These are phyloP conservation scores for Kandelia obovata DNA, from an alignment of 345 rosid genomes.

Conservation along the genomic window DNA sequence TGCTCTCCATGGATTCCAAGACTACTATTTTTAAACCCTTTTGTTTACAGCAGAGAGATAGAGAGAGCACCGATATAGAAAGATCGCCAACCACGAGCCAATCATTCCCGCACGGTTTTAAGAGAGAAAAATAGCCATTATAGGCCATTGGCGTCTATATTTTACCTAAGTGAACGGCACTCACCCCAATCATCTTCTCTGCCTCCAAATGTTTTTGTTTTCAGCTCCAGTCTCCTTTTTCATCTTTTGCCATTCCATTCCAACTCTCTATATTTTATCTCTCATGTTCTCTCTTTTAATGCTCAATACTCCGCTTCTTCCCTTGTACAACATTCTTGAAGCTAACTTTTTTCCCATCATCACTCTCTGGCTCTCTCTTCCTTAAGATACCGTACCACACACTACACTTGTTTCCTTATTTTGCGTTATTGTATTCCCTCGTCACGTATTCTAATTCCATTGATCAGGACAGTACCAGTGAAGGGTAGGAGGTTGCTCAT, in stretches of 20 bases:
- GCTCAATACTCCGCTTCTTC: neutral
- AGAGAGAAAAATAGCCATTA: neutral
- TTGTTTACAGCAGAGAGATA: constrained; percentile 23
- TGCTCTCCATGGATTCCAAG: constrained; percentile 10
- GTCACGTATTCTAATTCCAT: constrained; percentile 30
- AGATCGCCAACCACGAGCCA: constrained; percentile 36
- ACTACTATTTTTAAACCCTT: neutral
- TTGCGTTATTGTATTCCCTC: neutral
- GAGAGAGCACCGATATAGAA: neutral
- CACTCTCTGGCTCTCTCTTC: neutral
- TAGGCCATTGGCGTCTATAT: constrained; percentile 19
- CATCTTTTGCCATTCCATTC: neutral
- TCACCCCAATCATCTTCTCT: neutral
- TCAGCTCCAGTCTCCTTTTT: neutral
- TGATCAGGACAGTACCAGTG: constrained; percentile 70
- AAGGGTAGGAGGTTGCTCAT: constrained; percentile 80
- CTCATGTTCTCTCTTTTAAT: neutral
- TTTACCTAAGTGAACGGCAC: constrained; percentile 17
- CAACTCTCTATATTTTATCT: neutral
- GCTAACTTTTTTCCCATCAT: neutral
- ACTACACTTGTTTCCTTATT: neutral
- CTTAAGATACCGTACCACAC: neutral
- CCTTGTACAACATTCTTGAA: constrained; percentile 14
- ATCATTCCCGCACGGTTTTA: constrained; percentile 44
- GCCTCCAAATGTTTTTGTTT: neutral